phyloP scores from a whole-genome alignment of 148 eudicot species.

The Chenopodium berlandieri region DNA sequence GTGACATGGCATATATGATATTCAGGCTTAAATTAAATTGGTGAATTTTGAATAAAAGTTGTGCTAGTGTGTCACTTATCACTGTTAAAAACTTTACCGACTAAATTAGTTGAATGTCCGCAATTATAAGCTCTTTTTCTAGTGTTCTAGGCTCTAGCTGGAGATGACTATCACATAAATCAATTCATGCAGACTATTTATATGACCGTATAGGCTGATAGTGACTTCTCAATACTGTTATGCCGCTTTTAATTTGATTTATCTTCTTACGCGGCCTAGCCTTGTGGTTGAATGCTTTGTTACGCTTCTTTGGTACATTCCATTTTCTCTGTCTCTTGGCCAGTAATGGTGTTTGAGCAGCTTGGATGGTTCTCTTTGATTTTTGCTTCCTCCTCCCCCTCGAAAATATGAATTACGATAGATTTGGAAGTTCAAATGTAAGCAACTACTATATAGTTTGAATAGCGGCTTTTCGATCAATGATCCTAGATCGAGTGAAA shows the following conservation, averaged over 20 bases:
- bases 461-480: no score
- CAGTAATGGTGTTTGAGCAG: neutral
- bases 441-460: neutral
- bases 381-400: neutral
- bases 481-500: no score
- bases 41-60: neutral
- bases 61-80: no score
- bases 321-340: neutral
- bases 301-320: neutral
- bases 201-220: neutral
- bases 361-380: neutral
- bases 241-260: neutral
- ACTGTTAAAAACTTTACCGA: neutral
- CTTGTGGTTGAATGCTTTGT: neutral
- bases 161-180: no score
- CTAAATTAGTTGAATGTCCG: no score
- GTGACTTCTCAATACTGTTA: neutral
- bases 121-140: no score
- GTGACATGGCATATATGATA: neutral
- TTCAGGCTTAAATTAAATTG: neutral
- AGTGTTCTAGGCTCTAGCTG: no score
- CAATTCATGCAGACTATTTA: no score
- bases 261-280: neutral
- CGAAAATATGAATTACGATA: no score
- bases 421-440: neutral